Percentiles rank a stretch among this genome's conserved stretches.
phyloP scores from a whole-genome alignment of 2,329 filamentous ascomycete species.

The Xylariomycetidae sp. region DNA sequence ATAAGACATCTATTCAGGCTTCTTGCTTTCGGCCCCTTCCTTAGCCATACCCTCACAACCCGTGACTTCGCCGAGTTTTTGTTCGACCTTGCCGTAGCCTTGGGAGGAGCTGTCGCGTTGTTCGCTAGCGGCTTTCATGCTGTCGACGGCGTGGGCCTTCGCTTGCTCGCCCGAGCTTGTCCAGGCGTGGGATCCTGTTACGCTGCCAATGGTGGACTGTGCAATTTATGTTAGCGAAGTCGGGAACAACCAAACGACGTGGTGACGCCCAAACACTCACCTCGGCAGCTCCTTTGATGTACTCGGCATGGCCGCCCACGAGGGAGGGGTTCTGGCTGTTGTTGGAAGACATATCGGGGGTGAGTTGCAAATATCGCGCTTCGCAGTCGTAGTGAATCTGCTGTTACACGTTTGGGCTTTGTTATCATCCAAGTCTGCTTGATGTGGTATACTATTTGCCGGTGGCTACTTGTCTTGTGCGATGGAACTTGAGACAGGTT shows the following conservation, averaged over 20 bases:
- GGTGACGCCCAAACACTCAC: conserved; percentile 33
- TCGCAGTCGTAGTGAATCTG: no score
- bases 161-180: conserved; percentile 58
- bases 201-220: conserved; percentile 54
- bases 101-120: conserved; percentile 46
- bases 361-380: no score
- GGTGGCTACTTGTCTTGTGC: no score
- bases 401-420: no score
- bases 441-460: no score
- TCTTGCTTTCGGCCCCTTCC: conserved; percentile 51
- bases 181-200: conserved; percentile 61
- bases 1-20: no score
- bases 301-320: conserved; percentile 60
- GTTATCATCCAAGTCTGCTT: no score
- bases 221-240: not conserved
- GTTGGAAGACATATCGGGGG: conserved; percentile 27
- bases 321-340: conserved; percentile 51
- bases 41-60: conserved; percentile 68
- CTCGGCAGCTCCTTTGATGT: conserved; percentile 64
- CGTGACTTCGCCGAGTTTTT: conserved; percentile 57
- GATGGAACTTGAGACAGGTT: no score
- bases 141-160: conserved; percentile 56
- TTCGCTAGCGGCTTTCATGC: conserved; percentile 58
- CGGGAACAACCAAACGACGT: not conserved
- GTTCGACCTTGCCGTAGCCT: conserved; percentile 60